Evolutionary conservation across 2,329 filamentous ascomycete species (phyloP).

Genomic region (Penicillium brasilianum): DNA sequence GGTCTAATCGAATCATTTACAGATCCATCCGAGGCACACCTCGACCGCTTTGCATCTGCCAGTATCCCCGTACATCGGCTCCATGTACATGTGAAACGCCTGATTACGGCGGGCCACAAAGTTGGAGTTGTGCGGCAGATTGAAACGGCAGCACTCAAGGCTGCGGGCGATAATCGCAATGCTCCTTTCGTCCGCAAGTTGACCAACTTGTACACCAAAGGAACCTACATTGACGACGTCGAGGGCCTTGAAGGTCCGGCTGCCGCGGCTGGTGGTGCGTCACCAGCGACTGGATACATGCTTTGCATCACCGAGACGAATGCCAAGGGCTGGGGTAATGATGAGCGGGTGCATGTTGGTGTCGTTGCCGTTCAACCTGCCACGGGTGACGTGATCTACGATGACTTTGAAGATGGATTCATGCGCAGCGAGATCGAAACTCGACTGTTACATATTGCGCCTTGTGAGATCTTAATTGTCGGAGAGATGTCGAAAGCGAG

Average conservation of each 20-base stretch:
- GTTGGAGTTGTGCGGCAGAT: conserved; percentile 93
- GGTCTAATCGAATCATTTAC: conserved; percentile 24
- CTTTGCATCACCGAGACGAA: conserved; percentile 88
- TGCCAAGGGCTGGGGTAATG: conserved; percentile 78
- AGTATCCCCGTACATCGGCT: conserved; percentile 93
- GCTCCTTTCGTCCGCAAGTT: conserved; percentile 89
- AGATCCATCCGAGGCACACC: conserved; percentile 88
- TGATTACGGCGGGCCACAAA: conserved; percentile 91
- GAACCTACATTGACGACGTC: conserved; percentile 93
- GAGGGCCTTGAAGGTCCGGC: conserved; percentile 71
- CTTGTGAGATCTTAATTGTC: conserved; percentile 92
- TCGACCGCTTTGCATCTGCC: conserved; percentile 90
- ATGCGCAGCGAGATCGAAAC: conserved; percentile 98
- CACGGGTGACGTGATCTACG: conserved; percentile 94
- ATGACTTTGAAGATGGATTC: conserved; percentile 95
- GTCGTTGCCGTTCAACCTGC: conserved; percentile 93
- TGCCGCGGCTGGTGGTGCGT: conserved; percentile 61
- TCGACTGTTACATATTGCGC: conserved; percentile 89
- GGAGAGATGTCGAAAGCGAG: conserved; percentile 88
- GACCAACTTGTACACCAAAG: conserved; percentile 97
- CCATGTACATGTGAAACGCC: conserved; percentile 89
- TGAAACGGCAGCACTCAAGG: conserved; percentile 94
- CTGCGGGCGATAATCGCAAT: conserved; percentile 91
- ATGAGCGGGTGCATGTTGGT: conserved; percentile 91
- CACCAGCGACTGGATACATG: conserved; percentile 78